These are phyloP conservation scores for Sisymbrium irio DNA, from an alignment of 345 rosid genomes.

Conservation along the genomic window DNA sequence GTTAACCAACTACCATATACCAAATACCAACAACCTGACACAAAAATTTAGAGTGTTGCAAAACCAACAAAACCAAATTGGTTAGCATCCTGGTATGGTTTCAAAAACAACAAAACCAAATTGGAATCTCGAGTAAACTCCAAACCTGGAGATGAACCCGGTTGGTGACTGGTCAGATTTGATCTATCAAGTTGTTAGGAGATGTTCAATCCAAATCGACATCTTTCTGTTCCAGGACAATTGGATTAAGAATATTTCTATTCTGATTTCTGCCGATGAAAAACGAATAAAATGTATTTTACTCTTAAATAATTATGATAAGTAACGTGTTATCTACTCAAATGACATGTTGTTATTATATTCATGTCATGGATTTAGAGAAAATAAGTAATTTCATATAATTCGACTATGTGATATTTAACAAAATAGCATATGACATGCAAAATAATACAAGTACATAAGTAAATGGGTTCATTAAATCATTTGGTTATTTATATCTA, in stretches of 20 bases:
- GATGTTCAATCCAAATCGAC: background rate
- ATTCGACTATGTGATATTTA: background rate
- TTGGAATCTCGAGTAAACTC: background rate
- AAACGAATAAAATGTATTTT: background rate
- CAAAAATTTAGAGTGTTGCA: background rate
- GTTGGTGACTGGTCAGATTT: background rate
- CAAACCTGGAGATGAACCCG: background rate
- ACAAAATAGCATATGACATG: background rate
- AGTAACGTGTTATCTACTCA: no score
- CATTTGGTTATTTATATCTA: background rate
- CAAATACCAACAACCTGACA: slow-evolving; percentile 14
- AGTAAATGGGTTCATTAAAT: background rate
- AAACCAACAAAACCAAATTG: background rate
- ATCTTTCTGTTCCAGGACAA: background rate
- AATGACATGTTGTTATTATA: no score
- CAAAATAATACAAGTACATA: background rate
- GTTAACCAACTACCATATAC: slow-evolving; percentile 27
- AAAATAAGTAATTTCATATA: background rate
- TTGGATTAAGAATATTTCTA: background rate
- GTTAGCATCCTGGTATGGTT: slow-evolving; percentile 4
- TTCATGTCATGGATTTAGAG: background rate
- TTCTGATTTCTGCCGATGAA: background rate
- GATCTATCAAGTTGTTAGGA: background rate
- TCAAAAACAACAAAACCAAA: background rate
- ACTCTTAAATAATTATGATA: background rate